These are phyloP conservation scores for Calonectria henricotiae DNA, from an alignment of 2,329 filamentous ascomycete genomes.

Conservation along the genomic window DNA sequence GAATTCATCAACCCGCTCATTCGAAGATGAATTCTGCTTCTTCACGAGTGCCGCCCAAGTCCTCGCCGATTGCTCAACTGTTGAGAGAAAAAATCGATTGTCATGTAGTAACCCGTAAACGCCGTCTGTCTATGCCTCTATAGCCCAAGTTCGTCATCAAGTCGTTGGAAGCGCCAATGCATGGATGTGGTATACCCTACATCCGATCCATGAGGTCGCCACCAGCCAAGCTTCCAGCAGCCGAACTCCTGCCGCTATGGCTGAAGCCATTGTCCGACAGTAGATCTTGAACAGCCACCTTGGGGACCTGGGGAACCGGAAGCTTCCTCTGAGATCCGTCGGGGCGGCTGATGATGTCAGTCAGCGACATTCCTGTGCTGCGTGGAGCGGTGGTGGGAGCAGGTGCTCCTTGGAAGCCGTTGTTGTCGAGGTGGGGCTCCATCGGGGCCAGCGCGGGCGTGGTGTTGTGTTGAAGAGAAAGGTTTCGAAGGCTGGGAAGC, in stretches of 20 bases:
- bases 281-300: conserved; percentile 89
- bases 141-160: conserved; percentile 59
- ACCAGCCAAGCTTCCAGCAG: conserved; percentile 83
- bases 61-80: conserved; percentile 49
- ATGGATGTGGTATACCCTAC: conserved; percentile 54
- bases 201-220: conserved; percentile 76
- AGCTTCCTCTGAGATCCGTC: conserved; percentile 93
- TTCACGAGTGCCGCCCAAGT: conserved; percentile 51
- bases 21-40: conserved; percentile 39
- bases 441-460: conserved; percentile 73
- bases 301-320: conserved; percentile 91
- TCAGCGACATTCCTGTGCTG: conserved; percentile 83
- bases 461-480: conserved; percentile 69
- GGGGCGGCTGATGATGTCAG: conserved; percentile 91
- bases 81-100: conserved; percentile 49
- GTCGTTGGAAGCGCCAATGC: conserved; percentile 55
- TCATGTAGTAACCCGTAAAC: conserved; percentile 56
- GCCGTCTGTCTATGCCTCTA: conserved; percentile 62
- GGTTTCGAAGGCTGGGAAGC: conserved; percentile 85
- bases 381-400: conserved; percentile 69
- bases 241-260: conserved; percentile 83
- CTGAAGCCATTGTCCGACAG: conserved; percentile 79
- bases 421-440: conserved; percentile 70
- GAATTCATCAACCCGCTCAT: conserved; percentile 30
- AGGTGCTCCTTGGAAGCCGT: conserved; percentile 65